A percentile compares a stretch with the other conserved stretches of the same genome.
Evolutionary conservation across 2,329 filamentous ascomycete species (phyloP).

Genomic region (Incumbomyces lentus): DNA sequence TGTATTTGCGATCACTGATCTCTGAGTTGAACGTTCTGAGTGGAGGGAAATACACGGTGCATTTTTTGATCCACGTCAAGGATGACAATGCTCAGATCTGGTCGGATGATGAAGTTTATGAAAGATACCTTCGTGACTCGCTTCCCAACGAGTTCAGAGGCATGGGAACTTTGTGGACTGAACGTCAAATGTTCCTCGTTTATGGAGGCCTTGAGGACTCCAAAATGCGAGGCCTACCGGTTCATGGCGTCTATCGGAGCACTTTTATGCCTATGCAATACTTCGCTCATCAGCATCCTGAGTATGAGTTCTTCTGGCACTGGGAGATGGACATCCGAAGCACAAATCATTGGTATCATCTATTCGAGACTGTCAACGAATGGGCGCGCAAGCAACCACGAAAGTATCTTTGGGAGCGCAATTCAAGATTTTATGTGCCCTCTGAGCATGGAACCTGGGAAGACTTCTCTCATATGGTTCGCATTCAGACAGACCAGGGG

Average conservation of each 20-base stretch:
- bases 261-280: constrained; percentile 91
- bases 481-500: constrained; percentile 63
- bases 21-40: constrained; percentile 67
- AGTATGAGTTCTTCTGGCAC: constrained; percentile 88
- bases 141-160: constrained; percentile 75
- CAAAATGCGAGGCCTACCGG: constrained; percentile 59
- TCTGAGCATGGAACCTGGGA: constrained; percentile 68
- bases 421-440: constrained; percentile 66
- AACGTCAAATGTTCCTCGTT: constrained; percentile 80
- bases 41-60: constrained; percentile 70
- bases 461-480: constrained; percentile 66
- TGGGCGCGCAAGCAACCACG: constrained; percentile 66
- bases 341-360: constrained; percentile 73
- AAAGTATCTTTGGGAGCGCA: constrained; percentile 74
- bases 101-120: constrained; percentile 64
- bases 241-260: constrained; percentile 87
- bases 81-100: constrained; percentile 70
- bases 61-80: constrained; percentile 77
- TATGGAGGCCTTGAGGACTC: constrained; percentile 81
- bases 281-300: constrained; percentile 77
- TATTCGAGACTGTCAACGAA: constrained; percentile 56
- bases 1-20: constrained; percentile 73
- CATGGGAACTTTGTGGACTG: constrained; percentile 85
- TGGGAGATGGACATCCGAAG: constrained; percentile 93
- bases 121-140: constrained; percentile 59